Evolutionary conservation across 345 rosid genomes (phyloP).

Genomic region (Limnanthes douglasii): DNA sequence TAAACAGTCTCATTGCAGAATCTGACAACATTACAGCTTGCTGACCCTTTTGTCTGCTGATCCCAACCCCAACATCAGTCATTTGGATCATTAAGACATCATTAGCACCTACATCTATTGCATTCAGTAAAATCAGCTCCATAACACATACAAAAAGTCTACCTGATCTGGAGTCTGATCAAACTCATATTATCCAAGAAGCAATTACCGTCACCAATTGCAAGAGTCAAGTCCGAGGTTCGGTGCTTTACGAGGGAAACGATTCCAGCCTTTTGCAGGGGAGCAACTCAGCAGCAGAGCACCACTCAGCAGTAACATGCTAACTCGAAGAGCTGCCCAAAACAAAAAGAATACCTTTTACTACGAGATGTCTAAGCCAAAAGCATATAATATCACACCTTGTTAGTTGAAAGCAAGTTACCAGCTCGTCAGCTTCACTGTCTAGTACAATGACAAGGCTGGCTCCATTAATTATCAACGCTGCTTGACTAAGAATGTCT

Average conservation of each 20-base stretch:
- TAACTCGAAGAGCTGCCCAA: constrained; percentile 84
- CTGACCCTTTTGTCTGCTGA: constrained; percentile 94
- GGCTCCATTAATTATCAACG: too few relatives aligned
- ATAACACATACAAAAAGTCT: constrained; percentile 5
- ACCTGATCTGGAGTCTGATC: neutral
- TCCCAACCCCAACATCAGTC: constrained; percentile 99
- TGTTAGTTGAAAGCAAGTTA: too few relatives aligned
- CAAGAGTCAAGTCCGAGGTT: constrained; percentile 89
- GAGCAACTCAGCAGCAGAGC: constrained; percentile 97
- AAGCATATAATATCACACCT: too few relatives aligned
- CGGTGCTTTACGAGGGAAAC: constrained; percentile 88
- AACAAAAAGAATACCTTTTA: too few relatives aligned
- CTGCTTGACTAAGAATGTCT: too few relatives aligned
- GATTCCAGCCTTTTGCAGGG: constrained; percentile 94
- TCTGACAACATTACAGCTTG: constrained; percentile 99
- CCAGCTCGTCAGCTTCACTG: too few relatives aligned
- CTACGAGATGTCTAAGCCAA: too few relatives aligned
- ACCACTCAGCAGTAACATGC: constrained; percentile 70
- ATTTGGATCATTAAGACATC: constrained; percentile 99
- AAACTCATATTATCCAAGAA: constrained; percentile 5
- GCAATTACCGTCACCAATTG: constrained; percentile 85
- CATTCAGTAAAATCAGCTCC: constrained; percentile 10
- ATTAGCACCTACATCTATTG: constrained; percentile 61
- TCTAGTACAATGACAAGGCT: too few relatives aligned
- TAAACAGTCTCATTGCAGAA: constrained; percentile 94